Evolutionary conservation across 1,284 basidiomycete species (phyloP).

Genomic region (Laetiporus sulphureus): DNA sequence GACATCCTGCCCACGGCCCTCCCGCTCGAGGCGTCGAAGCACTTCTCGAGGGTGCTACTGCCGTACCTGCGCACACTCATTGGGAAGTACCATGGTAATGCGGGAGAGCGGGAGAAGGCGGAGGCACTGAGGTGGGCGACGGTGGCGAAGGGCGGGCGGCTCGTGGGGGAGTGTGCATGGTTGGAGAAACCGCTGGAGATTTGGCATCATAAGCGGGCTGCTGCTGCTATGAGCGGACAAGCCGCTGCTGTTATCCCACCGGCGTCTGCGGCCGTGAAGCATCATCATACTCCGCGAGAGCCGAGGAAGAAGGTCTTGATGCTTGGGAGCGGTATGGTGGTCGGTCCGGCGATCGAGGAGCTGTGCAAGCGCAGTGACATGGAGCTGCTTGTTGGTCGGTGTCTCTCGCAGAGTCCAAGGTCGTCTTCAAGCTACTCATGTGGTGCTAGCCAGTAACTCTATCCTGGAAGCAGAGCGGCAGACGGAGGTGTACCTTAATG

Average conservation of each 20-base stretch:
- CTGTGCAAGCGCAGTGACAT: slow-evolving; percentile 56
- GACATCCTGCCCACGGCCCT: slow-evolving; percentile 86
- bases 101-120: slow-evolving; percentile 20
- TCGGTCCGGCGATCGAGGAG: slow-evolving; percentile 76
- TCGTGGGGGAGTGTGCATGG: slow-evolving; percentile 53
- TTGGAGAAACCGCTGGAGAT: slow-evolving; percentile 46
- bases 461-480: slow-evolving; percentile 54
- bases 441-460: slow-evolving; percentile 76
- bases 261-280: background rate
- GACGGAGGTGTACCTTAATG: slow-evolving; percentile 46
- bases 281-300: slow-evolving; percentile 1
- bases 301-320: slow-evolving; percentile 72
- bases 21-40: slow-evolving; percentile 71
- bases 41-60: slow-evolving; percentile 63
- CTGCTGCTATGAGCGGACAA: no score
- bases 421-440: no score
- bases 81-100: slow-evolving; percentile 30
- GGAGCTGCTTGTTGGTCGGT: slow-evolving; percentile 69
- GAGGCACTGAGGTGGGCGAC: slow-evolving; percentile 61
- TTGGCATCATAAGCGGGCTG: no score
- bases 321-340: slow-evolving; percentile 90
- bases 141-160: slow-evolving; percentile 55
- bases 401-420: no score
- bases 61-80: slow-evolving; percentile 68
- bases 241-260: slow-evolving; percentile 8